A percentile compares a stretch with the other conserved stretches of the same genome.
Evolutionary conservation across 2,329 filamentous ascomycete species (phyloP).

Genomic region (Chrysoporthe deuterocubensis): DNA sequence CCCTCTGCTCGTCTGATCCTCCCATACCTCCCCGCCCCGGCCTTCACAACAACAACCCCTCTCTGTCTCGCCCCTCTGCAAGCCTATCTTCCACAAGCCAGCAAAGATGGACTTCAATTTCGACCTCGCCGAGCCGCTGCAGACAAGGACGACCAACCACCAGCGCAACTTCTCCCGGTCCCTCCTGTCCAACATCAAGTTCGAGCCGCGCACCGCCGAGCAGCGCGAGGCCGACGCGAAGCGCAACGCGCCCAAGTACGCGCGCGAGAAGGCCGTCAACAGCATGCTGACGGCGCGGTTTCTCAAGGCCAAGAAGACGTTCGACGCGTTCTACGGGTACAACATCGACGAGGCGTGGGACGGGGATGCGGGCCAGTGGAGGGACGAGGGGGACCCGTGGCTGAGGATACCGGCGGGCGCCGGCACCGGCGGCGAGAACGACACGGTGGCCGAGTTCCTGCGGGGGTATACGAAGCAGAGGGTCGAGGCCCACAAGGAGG

Average conservation of each 20-base stretch:
- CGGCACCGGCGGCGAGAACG: constrained; percentile 12
- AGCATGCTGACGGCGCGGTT: constrained; percentile 31
- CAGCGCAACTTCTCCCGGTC: constrained; percentile 17
- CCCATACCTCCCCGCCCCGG: background rate
- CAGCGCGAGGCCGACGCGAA: constrained; percentile 29
- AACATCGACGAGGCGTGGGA: constrained; percentile 27
- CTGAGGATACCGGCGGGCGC: constrained; percentile 21
- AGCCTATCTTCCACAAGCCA: background rate
- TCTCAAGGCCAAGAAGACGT: constrained; percentile 31
- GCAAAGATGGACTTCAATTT: constrained; percentile 15
- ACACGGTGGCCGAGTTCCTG: constrained; percentile 30
- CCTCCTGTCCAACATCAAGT: constrained; percentile 26
- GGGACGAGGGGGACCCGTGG: constrained; percentile 29
- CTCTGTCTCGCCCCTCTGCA: background rate
- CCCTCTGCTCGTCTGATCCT: background rate
- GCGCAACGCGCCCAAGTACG: constrained; percentile 31
- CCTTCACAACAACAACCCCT: background rate
- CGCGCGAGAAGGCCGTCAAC: constrained; percentile 28
- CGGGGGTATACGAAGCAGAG: constrained; percentile 24
- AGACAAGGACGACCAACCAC: constrained; percentile 17
- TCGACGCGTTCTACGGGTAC: constrained; percentile 29
- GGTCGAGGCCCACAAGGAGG: constrained; percentile 20
- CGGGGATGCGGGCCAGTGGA: constrained; percentile 18
- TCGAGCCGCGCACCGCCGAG: constrained; percentile 28
- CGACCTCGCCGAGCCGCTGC: constrained; percentile 21